phyloP scores from a whole-genome alignment of 768 basidiomycete species.

The Lentinula aciculospora region DNA sequence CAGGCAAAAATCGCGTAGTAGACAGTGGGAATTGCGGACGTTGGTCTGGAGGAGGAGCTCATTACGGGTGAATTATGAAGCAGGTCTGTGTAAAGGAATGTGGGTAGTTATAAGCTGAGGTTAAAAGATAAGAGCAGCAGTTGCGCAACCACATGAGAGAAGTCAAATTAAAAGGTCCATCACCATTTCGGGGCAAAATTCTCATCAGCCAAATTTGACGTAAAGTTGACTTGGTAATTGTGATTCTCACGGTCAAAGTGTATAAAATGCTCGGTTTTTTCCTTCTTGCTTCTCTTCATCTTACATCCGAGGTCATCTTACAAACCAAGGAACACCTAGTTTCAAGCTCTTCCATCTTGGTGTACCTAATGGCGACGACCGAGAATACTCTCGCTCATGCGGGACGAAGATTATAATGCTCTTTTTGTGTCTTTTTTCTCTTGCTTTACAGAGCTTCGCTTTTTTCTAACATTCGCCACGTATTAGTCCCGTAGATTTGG shows the following conservation, averaged over 20 bases:
- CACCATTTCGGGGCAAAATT: background rate
- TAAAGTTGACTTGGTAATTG: background rate
- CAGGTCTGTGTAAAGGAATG: constrained; percentile 8
- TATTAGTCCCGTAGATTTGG: background rate
- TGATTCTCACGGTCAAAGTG: background rate
- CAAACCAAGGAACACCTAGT: constrained; percentile 61
- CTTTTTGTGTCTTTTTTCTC: constrained; percentile 21
- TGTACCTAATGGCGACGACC: constrained; percentile 78
- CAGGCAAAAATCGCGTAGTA: constrained; percentile 72
- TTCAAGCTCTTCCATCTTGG: constrained; percentile 30
- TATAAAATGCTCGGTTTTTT: constrained; percentile 36
- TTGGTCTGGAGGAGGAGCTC: constrained; percentile 30
- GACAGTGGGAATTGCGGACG: constrained; percentile 63
- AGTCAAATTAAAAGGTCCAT: background rate
- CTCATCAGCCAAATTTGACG: background rate
- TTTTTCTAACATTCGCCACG: constrained; percentile 38
- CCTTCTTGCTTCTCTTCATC: constrained; percentile 5
- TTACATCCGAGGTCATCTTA: constrained; percentile 25
- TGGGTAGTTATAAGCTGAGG: constrained; percentile 8
- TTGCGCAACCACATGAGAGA: constrained; percentile 5
- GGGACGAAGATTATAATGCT: constrained; percentile 72
- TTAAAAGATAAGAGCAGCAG: constrained; percentile 5
- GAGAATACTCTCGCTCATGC: constrained; percentile 37
- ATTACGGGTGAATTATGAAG: constrained; percentile 4
- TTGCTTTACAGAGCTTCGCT: constrained; percentile 43